Conservation (phyloP, 1,139 yeast genomes). For the Blastobotrys indianensis region DNA sequence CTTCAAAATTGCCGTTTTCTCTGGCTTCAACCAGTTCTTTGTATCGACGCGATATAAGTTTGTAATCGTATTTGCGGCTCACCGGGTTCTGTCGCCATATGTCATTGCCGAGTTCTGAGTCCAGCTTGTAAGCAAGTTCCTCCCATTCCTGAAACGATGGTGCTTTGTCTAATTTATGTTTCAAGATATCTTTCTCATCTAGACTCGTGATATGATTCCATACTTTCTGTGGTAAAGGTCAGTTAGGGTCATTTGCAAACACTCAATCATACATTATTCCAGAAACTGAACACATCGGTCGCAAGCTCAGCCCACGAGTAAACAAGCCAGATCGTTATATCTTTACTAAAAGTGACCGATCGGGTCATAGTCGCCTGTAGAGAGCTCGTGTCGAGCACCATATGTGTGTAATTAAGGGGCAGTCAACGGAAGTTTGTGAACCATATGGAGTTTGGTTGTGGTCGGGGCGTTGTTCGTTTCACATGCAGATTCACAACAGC, state of each 20-base stretch:
- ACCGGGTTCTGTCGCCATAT: slow-evolving; percentile 74
- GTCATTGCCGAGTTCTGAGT: slow-evolving; percentile 33
- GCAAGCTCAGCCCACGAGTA: slow-evolving; percentile 23
- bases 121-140: slow-evolving; percentile 31
- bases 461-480: too few species aligned
- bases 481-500: too few species aligned
- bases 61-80: slow-evolving; percentile 77
- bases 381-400: too few species aligned
- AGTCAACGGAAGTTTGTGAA: too few species aligned
- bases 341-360: neutral
- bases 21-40: slow-evolving; percentile 60
- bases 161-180: slow-evolving; percentile 23
- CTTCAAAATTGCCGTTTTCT: slow-evolving; percentile 48
- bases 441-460: too few species aligned
- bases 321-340: slow-evolving; percentile 18
- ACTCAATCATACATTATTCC: slow-evolving; percentile 21
- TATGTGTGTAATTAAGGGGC: too few species aligned
- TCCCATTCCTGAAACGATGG: slow-evolving; percentile 32
- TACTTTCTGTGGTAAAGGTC: slow-evolving; percentile 16
- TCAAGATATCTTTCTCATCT: slow-evolving; percentile 20
- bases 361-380: too few species aligned
- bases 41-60: slow-evolving; percentile 69
- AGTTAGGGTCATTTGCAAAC: slow-evolving; percentile 1
- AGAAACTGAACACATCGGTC: slow-evolving; percentile 25
- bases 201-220: slow-evolving; percentile 17